phyloP scores from a whole-genome alignment of 1,284 basidiomycete species.

The Dichomitus squalens region DNA sequence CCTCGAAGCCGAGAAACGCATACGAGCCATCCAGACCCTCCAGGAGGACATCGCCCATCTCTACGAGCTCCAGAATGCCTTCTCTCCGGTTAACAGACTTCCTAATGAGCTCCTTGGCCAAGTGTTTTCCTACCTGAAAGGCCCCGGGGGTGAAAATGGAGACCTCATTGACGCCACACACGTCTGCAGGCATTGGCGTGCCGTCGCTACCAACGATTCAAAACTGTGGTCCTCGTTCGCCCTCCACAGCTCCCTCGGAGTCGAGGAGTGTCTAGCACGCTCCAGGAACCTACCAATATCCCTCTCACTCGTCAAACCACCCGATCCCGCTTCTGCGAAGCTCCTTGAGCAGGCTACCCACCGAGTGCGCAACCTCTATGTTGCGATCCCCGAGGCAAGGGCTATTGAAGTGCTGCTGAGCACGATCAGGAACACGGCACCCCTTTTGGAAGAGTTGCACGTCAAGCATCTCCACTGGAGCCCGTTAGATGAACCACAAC shows the following conservation, averaged over 20 bases:
- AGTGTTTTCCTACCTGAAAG: constrained; percentile 1
- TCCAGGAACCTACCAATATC: constrained; percentile 2
- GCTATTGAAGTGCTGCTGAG: neutral
- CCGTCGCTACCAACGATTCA: neutral
- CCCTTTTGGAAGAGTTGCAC: neutral
- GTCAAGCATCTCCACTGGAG: neutral
- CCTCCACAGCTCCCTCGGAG: neutral
- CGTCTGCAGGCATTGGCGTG: constrained; percentile 6
- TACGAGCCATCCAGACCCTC: neutral
- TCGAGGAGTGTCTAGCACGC: constrained; percentile 4
- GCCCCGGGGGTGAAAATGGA: neutral
- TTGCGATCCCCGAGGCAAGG: neutral
- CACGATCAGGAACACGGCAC: neutral
- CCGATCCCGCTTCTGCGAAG: neutral
- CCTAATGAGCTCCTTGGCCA: constrained; percentile 5
- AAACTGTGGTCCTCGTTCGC: constrained; percentile 7
- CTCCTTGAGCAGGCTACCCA: neutral
- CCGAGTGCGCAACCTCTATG: constrained; percentile 1
- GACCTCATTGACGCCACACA: constrained; percentile 3
- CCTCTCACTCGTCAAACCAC: neutral
- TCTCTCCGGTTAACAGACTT: neutral
- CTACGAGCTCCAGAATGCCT: neutral
- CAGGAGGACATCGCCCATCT: neutral
- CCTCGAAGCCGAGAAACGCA: neutral
- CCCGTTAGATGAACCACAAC: neutral